Evolutionary conservation across 257 asterid genomes (phyloP).

Genomic region (Leonotis leonurus): DNA sequence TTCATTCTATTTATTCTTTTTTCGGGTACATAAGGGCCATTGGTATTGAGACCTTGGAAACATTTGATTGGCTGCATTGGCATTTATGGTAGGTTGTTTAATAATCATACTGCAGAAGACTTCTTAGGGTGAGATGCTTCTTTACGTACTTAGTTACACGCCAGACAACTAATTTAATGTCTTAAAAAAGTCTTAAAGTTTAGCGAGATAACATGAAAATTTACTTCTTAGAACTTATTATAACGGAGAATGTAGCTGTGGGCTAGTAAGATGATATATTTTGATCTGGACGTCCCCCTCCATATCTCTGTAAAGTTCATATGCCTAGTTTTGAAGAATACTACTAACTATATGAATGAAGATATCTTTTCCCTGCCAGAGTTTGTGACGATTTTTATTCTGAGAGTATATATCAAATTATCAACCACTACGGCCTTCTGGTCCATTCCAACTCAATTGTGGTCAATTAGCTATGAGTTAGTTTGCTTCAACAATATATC

Average conservation of each 20-base stretch:
- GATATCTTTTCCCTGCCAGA: no score
- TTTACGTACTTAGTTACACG: background rate
- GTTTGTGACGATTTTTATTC: no score
- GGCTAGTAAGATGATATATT: background rate
- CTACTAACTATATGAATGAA: no score
- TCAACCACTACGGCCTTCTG: background rate
- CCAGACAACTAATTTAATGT: background rate
- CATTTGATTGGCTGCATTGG: background rate
- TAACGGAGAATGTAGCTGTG: background rate
- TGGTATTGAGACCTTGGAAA: background rate
- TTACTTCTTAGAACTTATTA: background rate
- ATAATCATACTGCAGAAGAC: background rate
- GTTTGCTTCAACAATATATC: background rate
- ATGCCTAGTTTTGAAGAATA: no score
- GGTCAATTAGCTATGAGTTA: background rate
- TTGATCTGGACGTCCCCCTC: background rate
- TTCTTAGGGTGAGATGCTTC: background rate
- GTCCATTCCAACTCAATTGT: background rate
- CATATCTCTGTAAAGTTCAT: no score
- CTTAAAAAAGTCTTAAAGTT: background rate
- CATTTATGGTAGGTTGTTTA: background rate
- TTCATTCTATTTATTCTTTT: conserved; percentile 3
- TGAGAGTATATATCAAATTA: no score
- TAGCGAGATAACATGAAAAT: background rate
- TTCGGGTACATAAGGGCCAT: background rate